These are phyloP conservation scores for Camellia japonica DNA, from an alignment of 148 eudicot genomes.

Conservation along the genomic window DNA sequence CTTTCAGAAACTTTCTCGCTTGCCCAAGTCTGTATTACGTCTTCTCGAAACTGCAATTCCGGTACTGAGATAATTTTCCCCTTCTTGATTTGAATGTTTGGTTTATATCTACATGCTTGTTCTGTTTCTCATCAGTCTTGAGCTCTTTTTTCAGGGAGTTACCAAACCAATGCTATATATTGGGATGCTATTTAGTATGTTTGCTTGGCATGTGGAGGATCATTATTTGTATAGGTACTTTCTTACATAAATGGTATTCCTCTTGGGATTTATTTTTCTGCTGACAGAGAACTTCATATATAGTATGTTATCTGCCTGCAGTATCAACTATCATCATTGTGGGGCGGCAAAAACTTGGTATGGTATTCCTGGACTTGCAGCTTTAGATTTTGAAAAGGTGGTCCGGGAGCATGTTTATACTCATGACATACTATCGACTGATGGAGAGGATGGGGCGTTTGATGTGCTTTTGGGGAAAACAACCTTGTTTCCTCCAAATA, in stretches of 20 bases:
- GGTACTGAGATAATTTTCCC: no score
- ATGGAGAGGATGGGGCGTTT: conserved; percentile 95
- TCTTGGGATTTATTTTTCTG: neutral
- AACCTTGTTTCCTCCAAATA: conserved; percentile 89
- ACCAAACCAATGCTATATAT: conserved; percentile 99
- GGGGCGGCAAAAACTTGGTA: conserved; percentile 99
- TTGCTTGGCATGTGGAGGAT: conserved; percentile 99
- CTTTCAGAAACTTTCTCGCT: no score
- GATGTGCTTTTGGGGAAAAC: conserved; percentile 93
- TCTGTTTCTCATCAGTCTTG: conserved; percentile 1
- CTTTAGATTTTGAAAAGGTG: conserved; percentile 87
- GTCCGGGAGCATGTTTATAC: conserved; percentile 80
- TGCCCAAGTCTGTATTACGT: no score
- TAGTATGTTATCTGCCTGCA: conserved; percentile 31
- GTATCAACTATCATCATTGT: conserved; percentile 96
- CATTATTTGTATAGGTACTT: conserved; percentile 87
- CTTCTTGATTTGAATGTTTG: neutral
- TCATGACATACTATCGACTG: conserved; percentile 61
- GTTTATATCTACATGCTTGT: neutral
- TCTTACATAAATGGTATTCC: neutral
- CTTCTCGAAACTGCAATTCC: no score
- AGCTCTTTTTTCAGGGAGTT: conserved; percentile 60
- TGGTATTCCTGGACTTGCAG: conserved; percentile 93
- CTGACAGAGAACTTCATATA: conserved; percentile 5
- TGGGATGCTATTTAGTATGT: conserved; percentile 99